Conservation (phyloP, 371 early-diverging fungal genomes). For the Mortierella sp. region DNA sequence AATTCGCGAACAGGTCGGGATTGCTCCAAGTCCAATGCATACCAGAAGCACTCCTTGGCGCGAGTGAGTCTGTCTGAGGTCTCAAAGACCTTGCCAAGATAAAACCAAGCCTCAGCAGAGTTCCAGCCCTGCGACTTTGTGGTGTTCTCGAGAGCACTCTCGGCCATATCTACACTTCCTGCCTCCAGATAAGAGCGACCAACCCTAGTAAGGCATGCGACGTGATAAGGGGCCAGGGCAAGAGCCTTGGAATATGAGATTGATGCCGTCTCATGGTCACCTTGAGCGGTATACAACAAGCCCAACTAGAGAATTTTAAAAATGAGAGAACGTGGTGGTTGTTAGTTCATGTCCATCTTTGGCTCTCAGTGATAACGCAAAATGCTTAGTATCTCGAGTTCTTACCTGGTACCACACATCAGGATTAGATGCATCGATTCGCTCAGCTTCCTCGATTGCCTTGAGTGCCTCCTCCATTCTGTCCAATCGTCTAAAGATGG, state of each 20-base stretch:
- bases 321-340: background rate
- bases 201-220: constrained; percentile 60
- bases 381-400: background rate
- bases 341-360: background rate
- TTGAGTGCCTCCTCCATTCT: constrained; percentile 73
- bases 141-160: constrained; percentile 65
- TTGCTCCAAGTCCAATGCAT: constrained; percentile 78
- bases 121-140: constrained; percentile 75
- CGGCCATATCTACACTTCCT: constrained; percentile 65
- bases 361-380: background rate
- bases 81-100: constrained; percentile 67
- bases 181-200: constrained; percentile 62
- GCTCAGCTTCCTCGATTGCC: constrained; percentile 79
- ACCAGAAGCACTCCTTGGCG: constrained; percentile 76
- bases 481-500: constrained; percentile 67
- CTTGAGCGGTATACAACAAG: constrained; percentile 60
- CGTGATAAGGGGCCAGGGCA: constrained; percentile 62
- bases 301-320: constrained; percentile 56
- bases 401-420: constrained; percentile 72
- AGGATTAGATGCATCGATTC: constrained; percentile 62
- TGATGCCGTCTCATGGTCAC: constrained; percentile 61
- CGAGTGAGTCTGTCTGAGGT: constrained; percentile 66
- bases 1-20: constrained; percentile 78
- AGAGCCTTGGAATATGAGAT: constrained; percentile 69
- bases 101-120: constrained; percentile 75